phyloP scores from a whole-genome alignment of 768 basidiomycete genomes.

The Mycena rosella region DNA sequence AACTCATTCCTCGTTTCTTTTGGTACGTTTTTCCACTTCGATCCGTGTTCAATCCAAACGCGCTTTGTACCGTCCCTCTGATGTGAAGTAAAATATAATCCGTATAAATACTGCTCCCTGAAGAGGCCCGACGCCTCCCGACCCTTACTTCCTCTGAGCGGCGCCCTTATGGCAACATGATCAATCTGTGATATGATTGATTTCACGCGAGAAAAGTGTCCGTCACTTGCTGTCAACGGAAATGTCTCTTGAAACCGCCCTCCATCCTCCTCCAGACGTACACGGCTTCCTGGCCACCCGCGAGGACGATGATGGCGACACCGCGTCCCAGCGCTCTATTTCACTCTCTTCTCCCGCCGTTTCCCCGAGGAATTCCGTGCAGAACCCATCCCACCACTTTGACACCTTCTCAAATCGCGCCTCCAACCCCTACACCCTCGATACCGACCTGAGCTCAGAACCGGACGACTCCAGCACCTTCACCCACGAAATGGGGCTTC shows the following conservation, averaged over 20 bases:
- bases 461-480: slow-evolving; percentile 67
- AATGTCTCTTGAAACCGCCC: slow-evolving; percentile 35
- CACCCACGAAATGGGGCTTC: slow-evolving; percentile 52
- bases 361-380: slow-evolving; percentile 61
- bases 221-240: slow-evolving; percentile 22
- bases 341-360: slow-evolving; percentile 74
- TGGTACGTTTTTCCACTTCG: no score
- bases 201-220: slow-evolving; percentile 23
- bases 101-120: no score
- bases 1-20: no score
- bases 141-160: no score
- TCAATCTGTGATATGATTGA: no score
- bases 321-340: slow-evolving; percentile 84
- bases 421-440: slow-evolving; percentile 61
- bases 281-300: slow-evolving; percentile 48
- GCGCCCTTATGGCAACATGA: no score
- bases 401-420: slow-evolving; percentile 53
- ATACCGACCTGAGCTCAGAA: slow-evolving; percentile 68
- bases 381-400: slow-evolving; percentile 40
- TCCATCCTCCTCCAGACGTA: slow-evolving; percentile 41
- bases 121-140: no score
- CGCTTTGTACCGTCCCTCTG: no score
- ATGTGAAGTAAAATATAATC: no score
- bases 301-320: slow-evolving; percentile 75
- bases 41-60: no score